Evolutionary conservation across 805 yeast species (phyloP).

Genomic region (Myxozyma kluyveri): DNA sequence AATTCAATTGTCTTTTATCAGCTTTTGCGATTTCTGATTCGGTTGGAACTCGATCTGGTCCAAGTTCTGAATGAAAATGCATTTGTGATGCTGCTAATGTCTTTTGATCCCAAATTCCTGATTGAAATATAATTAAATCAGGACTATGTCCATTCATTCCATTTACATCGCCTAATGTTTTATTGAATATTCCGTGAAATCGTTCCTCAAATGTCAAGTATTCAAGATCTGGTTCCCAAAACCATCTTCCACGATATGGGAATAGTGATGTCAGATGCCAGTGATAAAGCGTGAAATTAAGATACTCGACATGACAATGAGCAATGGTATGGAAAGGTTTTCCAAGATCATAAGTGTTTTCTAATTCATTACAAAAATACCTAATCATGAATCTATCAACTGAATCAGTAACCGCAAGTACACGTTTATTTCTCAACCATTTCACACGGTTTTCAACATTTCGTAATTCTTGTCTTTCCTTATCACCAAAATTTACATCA

Average conservation of each 20-base stretch:
- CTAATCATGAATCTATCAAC: conserved; percentile 23
- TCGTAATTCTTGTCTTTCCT: conserved; percentile 2
- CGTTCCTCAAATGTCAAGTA: conserved; percentile 26
- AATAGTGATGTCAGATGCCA: conserved; percentile 26
- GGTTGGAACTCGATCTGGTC: no score
- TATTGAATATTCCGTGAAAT: conserved; percentile 15
- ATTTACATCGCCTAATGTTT: conserved; percentile 8
- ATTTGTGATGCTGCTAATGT: conserved; percentile 6
- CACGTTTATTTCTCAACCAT: conserved; percentile 22
- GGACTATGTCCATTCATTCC: conserved; percentile 22
- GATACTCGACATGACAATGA: conserved; percentile 15
- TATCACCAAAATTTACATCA: background rate
- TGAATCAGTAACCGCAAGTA: conserved; percentile 24
- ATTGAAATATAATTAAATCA: conserved; percentile 23
- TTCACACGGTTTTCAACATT: conserved; percentile 6
- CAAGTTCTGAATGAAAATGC: background rate
- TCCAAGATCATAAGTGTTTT: background rate
- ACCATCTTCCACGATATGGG: conserved; percentile 23
- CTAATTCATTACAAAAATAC: conserved; percentile 24
- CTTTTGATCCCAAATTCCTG: conserved; percentile 27
- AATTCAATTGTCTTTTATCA: conserved; percentile 12
- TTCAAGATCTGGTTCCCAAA: conserved; percentile 24
- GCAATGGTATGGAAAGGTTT: conserved; percentile 18
- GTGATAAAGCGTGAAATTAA: conserved; percentile 24
- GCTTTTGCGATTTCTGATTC: no score